Percentiles rank a stretch among this genome's conserved stretches.
Conservation (phyloP, 352 stramenopile species). For the Elongisporangium anandrum region DNA sequence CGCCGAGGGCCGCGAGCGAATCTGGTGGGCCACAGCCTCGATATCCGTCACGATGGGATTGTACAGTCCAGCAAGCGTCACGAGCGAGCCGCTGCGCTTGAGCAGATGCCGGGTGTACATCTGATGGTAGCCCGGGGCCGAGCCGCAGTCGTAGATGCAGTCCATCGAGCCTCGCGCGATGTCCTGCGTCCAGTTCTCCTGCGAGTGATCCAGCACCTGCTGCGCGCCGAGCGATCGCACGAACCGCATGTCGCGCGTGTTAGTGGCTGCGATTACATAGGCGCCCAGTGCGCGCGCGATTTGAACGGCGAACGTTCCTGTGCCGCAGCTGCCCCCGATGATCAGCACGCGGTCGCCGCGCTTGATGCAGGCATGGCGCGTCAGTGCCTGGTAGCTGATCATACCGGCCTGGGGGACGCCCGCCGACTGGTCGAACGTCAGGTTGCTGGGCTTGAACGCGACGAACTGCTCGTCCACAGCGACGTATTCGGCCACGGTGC, state of each 20-base stretch:
- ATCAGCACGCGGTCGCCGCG: slow-evolving; percentile 34
- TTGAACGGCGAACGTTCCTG: slow-evolving; percentile 51
- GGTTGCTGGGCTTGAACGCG: slow-evolving; percentile 30
- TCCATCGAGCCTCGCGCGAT: slow-evolving; percentile 23
- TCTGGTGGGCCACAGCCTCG: background rate
- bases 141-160: slow-evolving; percentile 26
- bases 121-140: slow-evolving; percentile 17
- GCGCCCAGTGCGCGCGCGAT: slow-evolving; percentile 43
- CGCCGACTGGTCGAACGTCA: slow-evolving; percentile 33
- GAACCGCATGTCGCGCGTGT: slow-evolving; percentile 30
- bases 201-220: slow-evolving; percentile 48
- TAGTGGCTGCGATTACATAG: slow-evolving; percentile 27
- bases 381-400: slow-evolving; percentile 30
- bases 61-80: background rate
- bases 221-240: slow-evolving; percentile 45
- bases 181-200: slow-evolving; percentile 34
- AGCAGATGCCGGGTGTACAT: slow-evolving; percentile 14
- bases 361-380: slow-evolving; percentile 22
- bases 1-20: background rate
- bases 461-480: slow-evolving; percentile 18
- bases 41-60: background rate
- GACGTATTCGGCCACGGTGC: slow-evolving; percentile 37
- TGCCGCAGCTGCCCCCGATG: slow-evolving; percentile 52
- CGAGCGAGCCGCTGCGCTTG: slow-evolving; percentile 3
- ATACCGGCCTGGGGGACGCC: slow-evolving; percentile 17